A percentile compares a stretch with the other conserved stretches of the same genome.
Evolutionary conservation across 108 stramenopile genomes (phyloP).

Genomic region (Skeletonema potamos): DNA sequence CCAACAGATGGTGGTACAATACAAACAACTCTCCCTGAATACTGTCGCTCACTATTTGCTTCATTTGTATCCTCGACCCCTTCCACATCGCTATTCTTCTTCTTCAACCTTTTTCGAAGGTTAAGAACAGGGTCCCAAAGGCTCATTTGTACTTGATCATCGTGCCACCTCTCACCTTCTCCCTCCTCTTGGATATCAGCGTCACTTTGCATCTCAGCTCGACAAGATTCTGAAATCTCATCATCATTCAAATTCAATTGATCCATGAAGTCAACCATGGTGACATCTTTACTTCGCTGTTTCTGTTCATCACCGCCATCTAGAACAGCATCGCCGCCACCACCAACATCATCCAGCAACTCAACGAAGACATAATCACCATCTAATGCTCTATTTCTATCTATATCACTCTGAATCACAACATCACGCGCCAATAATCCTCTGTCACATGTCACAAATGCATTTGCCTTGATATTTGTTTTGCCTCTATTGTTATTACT

Average conservation of each 20-base stretch:
- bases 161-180: constrained; percentile 66
- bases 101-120: constrained; percentile 35
- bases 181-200: neutral
- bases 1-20: constrained; percentile 60
- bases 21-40: constrained; percentile 57
- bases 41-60: constrained; percentile 31
- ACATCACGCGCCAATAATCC: constrained; percentile 70
- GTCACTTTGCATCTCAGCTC: constrained; percentile 25
- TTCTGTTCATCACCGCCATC: neutral
- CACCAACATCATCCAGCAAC: constrained; percentile 44
- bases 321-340: constrained; percentile 12
- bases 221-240: constrained; percentile 26
- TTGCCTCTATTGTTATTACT: constrained; percentile 10
- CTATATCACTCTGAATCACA: constrained; percentile 51
- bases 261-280: constrained; percentile 18
- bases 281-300: constrained; percentile 5
- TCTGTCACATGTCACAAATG: constrained; percentile 84
- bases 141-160: constrained; percentile 68
- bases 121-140: constrained; percentile 81
- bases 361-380: constrained; percentile 88
- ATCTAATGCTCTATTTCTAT: constrained; percentile 84
- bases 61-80: neutral
- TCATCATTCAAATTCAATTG: constrained; percentile 27
- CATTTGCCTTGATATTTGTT: neutral
- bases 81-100: constrained; percentile 2